These are phyloP conservation scores for Eucalyptus erythrocorys DNA, from an alignment of 345 rosid genomes.

Conservation along the genomic window DNA sequence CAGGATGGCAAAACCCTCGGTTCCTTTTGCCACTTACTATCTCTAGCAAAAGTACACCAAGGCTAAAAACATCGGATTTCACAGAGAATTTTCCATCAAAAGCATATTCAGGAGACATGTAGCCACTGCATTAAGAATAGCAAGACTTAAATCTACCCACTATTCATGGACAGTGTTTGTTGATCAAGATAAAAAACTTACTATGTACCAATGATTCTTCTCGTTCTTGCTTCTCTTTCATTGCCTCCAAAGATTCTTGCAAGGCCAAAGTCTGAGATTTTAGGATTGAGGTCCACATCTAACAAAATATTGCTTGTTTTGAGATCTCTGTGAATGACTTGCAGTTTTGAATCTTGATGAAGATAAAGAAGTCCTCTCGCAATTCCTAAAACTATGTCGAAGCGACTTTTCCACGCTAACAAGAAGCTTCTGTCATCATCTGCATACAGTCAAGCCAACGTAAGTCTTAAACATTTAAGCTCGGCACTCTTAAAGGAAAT, in stretches of 20 bases:
- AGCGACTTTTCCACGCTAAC: neutral
- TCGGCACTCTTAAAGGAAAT: neutral
- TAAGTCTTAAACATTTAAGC: neutral
- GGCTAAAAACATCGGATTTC: neutral
- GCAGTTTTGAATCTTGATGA: neutral
- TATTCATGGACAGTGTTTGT: neutral
- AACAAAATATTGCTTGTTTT: neutral
- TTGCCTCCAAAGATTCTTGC: neutral
- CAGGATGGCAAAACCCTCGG: conserved; percentile 1
- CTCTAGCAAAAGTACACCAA: conserved; percentile 2
- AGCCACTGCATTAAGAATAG: neutral
- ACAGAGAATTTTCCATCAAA: neutral
- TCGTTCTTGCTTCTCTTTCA: neutral
- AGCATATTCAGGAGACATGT: neutral
- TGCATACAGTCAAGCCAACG: neutral
- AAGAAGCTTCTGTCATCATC: neutral
- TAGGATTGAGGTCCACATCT: neutral
- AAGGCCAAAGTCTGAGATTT: neutral
- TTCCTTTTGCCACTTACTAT: neutral
- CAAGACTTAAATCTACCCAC: neutral
- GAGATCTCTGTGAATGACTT: neutral
- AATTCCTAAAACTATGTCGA: neutral
- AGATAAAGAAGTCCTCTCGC: neutral
- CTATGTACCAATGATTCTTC: neutral
- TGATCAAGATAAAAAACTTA: neutral